Percentiles rank a stretch among this genome's conserved stretches.
Conservation (phyloP, 1,139 yeast species). For the Meyerozyma smithsonii region DNA sequence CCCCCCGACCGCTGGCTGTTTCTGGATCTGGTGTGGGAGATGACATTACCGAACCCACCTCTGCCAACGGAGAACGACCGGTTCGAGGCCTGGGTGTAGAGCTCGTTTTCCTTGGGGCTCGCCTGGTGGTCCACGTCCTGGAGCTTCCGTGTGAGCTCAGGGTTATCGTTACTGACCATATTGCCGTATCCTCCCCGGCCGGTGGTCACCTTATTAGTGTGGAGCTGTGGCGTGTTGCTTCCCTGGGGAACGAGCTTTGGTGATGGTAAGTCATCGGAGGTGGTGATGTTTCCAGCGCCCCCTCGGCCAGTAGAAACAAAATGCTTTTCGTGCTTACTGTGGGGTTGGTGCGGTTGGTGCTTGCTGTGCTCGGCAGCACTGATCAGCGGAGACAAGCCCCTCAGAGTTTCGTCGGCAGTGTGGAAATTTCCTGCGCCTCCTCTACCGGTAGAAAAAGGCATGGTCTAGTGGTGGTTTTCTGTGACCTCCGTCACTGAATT, state of each 20-base stretch:
- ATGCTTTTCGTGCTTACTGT: conserved; percentile 19
- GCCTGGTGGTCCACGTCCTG: conserved; percentile 58
- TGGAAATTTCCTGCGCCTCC: conserved; percentile 25
- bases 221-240: conserved; percentile 58
- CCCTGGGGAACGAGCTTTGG: conserved; percentile 59
- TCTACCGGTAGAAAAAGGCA: conserved; percentile 20
- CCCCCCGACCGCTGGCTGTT: conserved; percentile 1
- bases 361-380: conserved; percentile 6
- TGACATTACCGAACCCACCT: conserved; percentile 49
- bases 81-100: conserved; percentile 34
- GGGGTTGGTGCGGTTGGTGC: conserved; percentile 1
- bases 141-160: conserved; percentile 55
- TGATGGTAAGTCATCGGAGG: conserved; percentile 41
- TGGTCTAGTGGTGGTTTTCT: conserved; percentile 3
- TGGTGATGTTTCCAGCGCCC: conserved; percentile 69
- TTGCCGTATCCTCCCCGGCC: conserved; percentile 85
- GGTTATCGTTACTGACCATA: conserved; percentile 63
- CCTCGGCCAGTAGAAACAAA: conserved; percentile 72
- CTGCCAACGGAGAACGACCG: conserved; percentile 41
- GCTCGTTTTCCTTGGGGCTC: conserved; percentile 20
- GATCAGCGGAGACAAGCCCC: conserved; percentile 17
- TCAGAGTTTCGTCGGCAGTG: conserved; percentile 7
- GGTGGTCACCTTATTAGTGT: conserved; percentile 58
- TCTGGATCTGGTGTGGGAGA: conserved; percentile 16
- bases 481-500: no score